Evolutionary conservation across 805 yeast species (phyloP), one percentile per base, ranked within the genome.

Genomic region (Zygoascus bituminiphila): DNA sequence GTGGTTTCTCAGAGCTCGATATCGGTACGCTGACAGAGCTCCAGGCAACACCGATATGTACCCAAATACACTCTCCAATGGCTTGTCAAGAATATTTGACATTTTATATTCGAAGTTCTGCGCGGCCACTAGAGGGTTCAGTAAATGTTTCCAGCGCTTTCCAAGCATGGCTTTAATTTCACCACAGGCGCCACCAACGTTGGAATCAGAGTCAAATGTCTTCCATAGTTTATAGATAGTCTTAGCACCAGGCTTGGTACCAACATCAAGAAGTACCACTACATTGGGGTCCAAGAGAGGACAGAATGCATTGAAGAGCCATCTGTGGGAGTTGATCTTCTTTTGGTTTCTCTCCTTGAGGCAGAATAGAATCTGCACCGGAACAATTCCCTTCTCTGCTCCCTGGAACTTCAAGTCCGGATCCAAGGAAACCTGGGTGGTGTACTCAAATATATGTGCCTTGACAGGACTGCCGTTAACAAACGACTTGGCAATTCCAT

Each of bases 181-280:
- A 53, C 99, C 99, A 12, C 98, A 97, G 1, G 96, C 98, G 54
- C 99, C 99, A 0, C 96, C 99, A 46, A 93, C 96, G 59, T 91
- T 89, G 1, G 97, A 88, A 62, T 93, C 97, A 57, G 81, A 76
- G 65, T 93, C 98, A 65, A 93, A 93, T 0, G 96, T 95, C 66
- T 93, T 93, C 99, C 99, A 93, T 51, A 93, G 71, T 57, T 91
- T 93, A 61, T 93, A 94, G 22, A 91, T 72, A 0, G 98, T 91
- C 46, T 84, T 81, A 42, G 78, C 76, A 54, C 88, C 88, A n/a
- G 98, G 95, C 59, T 83, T 80, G 0, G 99, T 93, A 53, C 99
- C 99, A n/a, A 93, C 98, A 72, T 93, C 99, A 44, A 93, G 74
- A 51, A 93, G 68, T 6, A 88, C 79, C 48, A 91, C 81, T 14